phyloP scores from a whole-genome alignment of 139 green algal genomes.

The Tetratostichococcus sp. region DNA sequence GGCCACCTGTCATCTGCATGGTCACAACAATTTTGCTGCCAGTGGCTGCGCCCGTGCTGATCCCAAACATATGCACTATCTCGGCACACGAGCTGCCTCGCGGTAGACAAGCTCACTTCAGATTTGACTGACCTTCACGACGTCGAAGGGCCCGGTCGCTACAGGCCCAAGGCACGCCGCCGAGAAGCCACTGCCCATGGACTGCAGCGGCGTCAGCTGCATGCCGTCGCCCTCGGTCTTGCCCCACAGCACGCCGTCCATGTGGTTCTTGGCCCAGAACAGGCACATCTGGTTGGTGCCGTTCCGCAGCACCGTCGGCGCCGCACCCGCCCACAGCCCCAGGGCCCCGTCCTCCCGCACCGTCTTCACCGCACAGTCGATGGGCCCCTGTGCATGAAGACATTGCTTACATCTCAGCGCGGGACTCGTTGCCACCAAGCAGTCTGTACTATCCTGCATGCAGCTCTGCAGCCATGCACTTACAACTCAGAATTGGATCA shows the following conservation, averaged over 20 bases:
- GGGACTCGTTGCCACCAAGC: no score
- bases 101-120: no score
- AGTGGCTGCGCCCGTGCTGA: no score
- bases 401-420: no score
- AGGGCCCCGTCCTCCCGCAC: constrained; percentile 76
- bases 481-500: no score
- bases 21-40: no score
- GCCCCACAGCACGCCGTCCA: constrained; percentile 71
- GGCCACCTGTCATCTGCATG: no score
- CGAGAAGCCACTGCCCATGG: constrained; percentile 78
- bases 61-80: no score
- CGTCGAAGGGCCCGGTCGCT: constrained; percentile 89
- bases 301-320: constrained; percentile 87
- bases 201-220: constrained; percentile 68
- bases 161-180: constrained; percentile 81
- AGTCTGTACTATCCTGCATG: no score
- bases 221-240: constrained; percentile 82
- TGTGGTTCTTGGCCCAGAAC: constrained; percentile 88
- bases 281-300: constrained; percentile 96
- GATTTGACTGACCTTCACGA: constrained; percentile 75
- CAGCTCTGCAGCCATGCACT: no score
- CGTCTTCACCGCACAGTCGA: constrained; percentile 80
- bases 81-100: no score
- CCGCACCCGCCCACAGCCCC: constrained; percentile 85
- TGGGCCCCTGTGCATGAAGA: constrained; percentile 45